Evolutionary conservation across 1,284 basidiomycete genomes (phyloP), one percentile per base, ranked within the genome.

Genomic region (Phellopilus nigrolimitatus): DNA sequence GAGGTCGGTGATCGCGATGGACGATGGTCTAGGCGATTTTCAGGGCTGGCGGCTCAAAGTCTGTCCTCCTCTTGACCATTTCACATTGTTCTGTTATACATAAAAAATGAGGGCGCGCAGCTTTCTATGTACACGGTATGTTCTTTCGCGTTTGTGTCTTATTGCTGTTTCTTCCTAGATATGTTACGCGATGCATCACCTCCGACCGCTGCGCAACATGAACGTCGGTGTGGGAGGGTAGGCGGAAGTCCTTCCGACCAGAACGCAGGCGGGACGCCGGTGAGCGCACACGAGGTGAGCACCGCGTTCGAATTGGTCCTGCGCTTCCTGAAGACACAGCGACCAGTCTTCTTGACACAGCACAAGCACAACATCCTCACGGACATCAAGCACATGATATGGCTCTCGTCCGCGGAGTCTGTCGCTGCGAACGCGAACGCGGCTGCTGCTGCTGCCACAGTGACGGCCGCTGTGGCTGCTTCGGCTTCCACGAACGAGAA

Each of bases 1-100:
- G 75, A 56, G 17, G 45, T 12, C 22, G 30, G 42, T 44, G 17
- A 28, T 28, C n/a, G 24, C 39, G 24, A 15, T 10, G 42, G 36
- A 28, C 27, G 47, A 22, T 22, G 2, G 3, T 37, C n/a, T 6
- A 24, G 4, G n/a, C n/a, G n/a, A n/a, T 36, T 19, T 8, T 24
- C 10, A 3, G 22, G 8, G 24, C 17, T 21, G 17, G n/a, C 5
- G 15, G 19, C 24, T 15, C 6, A 19, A 22, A 9, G 39, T 28
- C 21, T 40, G 47, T 49, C 30, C 21, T 30, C 28, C 27, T 43
- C 37, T 37, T 27, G 33, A 36, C 24, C 33, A 21, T 36, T 33
- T 37, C 4, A 24, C 31, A 17, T 21, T 47, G 45, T 47, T 36
- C 33, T 25, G 31, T 47, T 34, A 40, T 24, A 22, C 39, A 22